A percentile compares a stretch with the other conserved stretches of the same genome.
Evolutionary conservation across 1,139 yeast genomes (phyloP).

Genomic region (Kluyveromyces marxianus): DNA sequence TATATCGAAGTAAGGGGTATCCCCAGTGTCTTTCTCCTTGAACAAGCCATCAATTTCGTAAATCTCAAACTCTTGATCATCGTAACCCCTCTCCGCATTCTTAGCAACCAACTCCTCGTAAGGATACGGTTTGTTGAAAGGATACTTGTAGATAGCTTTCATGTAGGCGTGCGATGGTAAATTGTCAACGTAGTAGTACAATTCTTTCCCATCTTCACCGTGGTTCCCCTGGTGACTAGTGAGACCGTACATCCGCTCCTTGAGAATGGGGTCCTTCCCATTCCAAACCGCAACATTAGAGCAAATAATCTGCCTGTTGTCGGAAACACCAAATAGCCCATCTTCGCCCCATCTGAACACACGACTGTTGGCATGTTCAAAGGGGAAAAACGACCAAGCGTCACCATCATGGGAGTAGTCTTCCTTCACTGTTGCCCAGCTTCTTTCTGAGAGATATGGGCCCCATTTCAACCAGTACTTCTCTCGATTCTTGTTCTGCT

Average conservation of each 20-base stretch:
- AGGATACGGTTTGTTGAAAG: slow-evolving; percentile 70
- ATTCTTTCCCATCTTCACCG: slow-evolving; percentile 91
- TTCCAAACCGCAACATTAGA: slow-evolving; percentile 86
- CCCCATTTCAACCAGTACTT: slow-evolving; percentile 90
- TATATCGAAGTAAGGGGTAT: slow-evolving; percentile 81
- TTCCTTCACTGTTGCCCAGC: slow-evolving; percentile 92
- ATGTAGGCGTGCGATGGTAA: slow-evolving; percentile 92
- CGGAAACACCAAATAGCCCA: slow-evolving; percentile 88
- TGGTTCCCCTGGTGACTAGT: slow-evolving; percentile 94
- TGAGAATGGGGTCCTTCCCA: slow-evolving; percentile 76
- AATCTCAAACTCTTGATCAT: slow-evolving; percentile 50
- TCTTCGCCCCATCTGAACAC: slow-evolving; percentile 96
- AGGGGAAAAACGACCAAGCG: slow-evolving; percentile 89
- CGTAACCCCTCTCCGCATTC: slow-evolving; percentile 41
- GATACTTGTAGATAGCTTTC: slow-evolving; percentile 89
- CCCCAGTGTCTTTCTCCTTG: slow-evolving; percentile 42
- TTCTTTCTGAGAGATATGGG: slow-evolving; percentile 82
- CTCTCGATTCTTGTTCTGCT: slow-evolving; percentile 47
- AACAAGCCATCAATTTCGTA: slow-evolving; percentile 27
- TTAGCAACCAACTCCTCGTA: slow-evolving; percentile 68
- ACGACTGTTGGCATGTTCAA: slow-evolving; percentile 77
- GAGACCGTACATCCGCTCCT: slow-evolving; percentile 82
- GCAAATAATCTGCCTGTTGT: slow-evolving; percentile 73
- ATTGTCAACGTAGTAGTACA: slow-evolving; percentile 80
- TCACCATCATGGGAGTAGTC: slow-evolving; percentile 85